Evolutionary conservation across 768 basidiomycete species (phyloP), one percentile per base, ranked within the genome.

Genomic region (Termitomyces eurrhizus): DNA sequence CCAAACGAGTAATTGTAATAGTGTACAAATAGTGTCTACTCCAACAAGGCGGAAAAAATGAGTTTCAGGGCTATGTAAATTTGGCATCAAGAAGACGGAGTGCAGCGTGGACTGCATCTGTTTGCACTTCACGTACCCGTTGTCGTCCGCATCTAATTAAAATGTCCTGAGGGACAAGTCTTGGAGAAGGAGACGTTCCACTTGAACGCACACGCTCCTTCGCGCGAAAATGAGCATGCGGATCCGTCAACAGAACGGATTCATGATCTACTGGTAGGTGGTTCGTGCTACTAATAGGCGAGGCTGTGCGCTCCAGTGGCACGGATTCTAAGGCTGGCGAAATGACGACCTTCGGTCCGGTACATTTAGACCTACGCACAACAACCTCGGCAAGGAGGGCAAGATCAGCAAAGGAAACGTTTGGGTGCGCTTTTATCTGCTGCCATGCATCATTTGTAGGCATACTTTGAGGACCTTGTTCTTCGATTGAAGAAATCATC

Each of bases 301-400:
- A 75, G 39, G 73, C 57, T 7, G 70, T 66, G 48, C 78, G 73
- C 68, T 85, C 85, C 11, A 81, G 81, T 1, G 80, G 79, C 58
- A 77, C 63, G 37, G 81, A 73, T 8, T 79, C 82, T 3, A 75
- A 78, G 16, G 81, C 79, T 13, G 79, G 77, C 11, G 84, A 83
- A 57, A 88, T 76, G 48, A 84, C 78, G 42, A 91, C 79, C 42
- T 79, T 80, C 16, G 92, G 88, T 18, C 90, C 90, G 1, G 79
- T 82, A 69, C 92, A 93, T 70, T 83, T 87, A 46, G 92, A 87
- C 55, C 89, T 81, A 57, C 92, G 89, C 8, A 91, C 87, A 45
- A 95, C 93, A 45, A 96, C 94, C 55, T 93, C 92, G 3, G 94
- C 94, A 48, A 96, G 82, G 56, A 96, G 79, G 2, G 85, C 75